These are phyloP conservation scores for Myriosclerotinia scirpicola DNA, from an alignment of 2,329 filamentous ascomycete genomes.

Conservation along the genomic window DNA sequence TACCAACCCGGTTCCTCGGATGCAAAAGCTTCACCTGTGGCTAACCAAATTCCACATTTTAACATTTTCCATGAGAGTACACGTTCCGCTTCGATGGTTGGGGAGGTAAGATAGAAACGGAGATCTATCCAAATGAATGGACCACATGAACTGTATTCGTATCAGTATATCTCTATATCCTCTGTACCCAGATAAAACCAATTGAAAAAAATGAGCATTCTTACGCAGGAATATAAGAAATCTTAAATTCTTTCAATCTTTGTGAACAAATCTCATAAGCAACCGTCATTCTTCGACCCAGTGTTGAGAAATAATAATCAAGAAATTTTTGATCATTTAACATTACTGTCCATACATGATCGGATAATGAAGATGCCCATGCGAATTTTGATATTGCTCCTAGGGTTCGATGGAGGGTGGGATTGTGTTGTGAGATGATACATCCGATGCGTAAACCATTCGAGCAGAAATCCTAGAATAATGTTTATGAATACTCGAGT, in stretches of 20 bases:
- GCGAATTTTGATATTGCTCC: conserved; percentile 25
- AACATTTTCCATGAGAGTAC: conserved; percentile 25
- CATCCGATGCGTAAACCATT: conserved; percentile 46
- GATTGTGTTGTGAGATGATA: conserved; percentile 32
- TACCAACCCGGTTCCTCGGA: conserved; percentile 25
- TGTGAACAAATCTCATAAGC: conserved; percentile 24
- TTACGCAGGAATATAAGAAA: conserved; percentile 24
- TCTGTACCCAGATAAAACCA: background rate
- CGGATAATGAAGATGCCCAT: conserved; percentile 26
- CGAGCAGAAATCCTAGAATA: conserved; percentile 45
- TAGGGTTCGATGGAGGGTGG: conserved; percentile 20
- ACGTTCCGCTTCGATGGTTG: conserved; percentile 23
- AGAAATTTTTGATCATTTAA: conserved; percentile 25
- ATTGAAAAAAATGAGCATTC: background rate
- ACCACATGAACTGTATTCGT: conserved; percentile 22
- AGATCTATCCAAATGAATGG: conserved; percentile 28
- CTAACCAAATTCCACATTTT: conserved; percentile 26
- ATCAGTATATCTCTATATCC: background rate
- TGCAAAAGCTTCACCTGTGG: conserved; percentile 27
- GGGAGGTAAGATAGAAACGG: conserved; percentile 11
- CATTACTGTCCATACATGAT: conserved; percentile 25
- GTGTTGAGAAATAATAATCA: conserved; percentile 20
- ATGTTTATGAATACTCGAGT: background rate
- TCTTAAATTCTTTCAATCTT: conserved; percentile 14
- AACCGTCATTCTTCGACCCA: conserved; percentile 15